Base-by-base conservation (phyloP, 257 asterid species). In the Apocynum venetum region DNA sequence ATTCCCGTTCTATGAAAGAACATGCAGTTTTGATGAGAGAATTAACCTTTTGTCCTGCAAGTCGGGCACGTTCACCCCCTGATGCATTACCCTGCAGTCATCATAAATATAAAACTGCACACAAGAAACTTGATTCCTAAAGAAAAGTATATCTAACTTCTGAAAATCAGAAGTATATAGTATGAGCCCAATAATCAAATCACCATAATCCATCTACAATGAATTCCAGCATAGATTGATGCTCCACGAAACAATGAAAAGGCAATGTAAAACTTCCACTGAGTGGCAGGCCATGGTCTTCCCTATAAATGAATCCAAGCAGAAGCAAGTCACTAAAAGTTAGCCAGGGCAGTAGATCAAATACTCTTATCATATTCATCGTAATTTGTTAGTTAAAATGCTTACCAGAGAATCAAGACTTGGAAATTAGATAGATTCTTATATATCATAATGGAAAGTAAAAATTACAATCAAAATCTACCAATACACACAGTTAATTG, bases 231-330 rank as follows among this genome's bases (percentile, higher is more conserved):
- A 81, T 66, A 89, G 79, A 95, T 93, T 73, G 98, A 90, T 80
- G 97, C 97, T 59, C 89, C 98, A 67, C 99, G 98, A 83, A 95
- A 95, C 78, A 95, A 84, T 10, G 97, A 90, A 82, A 95, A 95
- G 76, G 99, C 97, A 59, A 95, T 77, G 78, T 93, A 95, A 77
- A 93, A 95, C 86, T 90, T 95, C 99, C 99, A 95, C 31, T 90
- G 84, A 83, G 87, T 80, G 40, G 83, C 91, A 49, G 98, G 97
- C 99, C 98, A 95, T 66, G 91, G 91, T 84, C 86, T 95, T 86
- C 97, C 98, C 98, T 95, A 79, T 56, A 82, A 71, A 47, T 48
- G 71, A 83, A 69, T 17, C 76, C 38, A 77, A 77, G 67, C 69
- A 80, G 73, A 80, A 41, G 73, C 72, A 76, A 79, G 75, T n/a